phyloP scores from a whole-genome alignment of 1,284 basidiomycete species.

The Pterulicium gracile region DNA sequence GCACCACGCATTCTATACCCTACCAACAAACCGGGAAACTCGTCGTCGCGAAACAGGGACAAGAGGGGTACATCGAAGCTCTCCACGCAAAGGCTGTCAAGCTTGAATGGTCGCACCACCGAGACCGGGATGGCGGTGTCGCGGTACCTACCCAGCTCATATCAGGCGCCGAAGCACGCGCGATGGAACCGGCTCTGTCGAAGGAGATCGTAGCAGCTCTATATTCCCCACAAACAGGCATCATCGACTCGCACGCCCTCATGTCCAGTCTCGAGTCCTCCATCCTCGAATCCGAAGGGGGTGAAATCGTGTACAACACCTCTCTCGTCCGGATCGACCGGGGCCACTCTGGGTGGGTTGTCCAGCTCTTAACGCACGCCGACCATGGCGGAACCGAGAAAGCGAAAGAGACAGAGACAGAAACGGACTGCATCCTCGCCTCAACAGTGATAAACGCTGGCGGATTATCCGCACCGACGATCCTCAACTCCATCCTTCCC shows the following conservation, averaged over 20 bases:
- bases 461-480: conserved; percentile 66
- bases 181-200: conserved; percentile 78
- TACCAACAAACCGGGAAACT: conserved; percentile 80
- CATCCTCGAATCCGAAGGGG: conserved; percentile 58
- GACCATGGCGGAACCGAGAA: neutral
- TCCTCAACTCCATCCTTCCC: conserved; percentile 66
- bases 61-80: conserved; percentile 59
- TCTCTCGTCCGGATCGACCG: conserved; percentile 84
- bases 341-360: conserved; percentile 49
- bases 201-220: conserved; percentile 62
- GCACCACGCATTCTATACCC: conserved; percentile 55
- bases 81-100: conserved; percentile 55
- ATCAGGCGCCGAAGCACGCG: conserved; percentile 57
- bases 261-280: conserved; percentile 77
- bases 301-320: conserved; percentile 76
- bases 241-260: conserved; percentile 78
- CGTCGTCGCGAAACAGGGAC: conserved; percentile 63
- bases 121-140: conserved; percentile 21
- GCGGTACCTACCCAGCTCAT: conserved; percentile 62
- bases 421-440: conserved; percentile 69
- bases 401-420: conserved; percentile 17
- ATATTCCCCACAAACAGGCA: conserved; percentile 83
- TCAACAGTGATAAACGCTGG: conserved; percentile 82
- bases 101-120: conserved; percentile 41
- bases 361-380: conserved; percentile 49